A percentile compares a stretch with the other conserved stretches of the same genome.
Conservation (phyloP, 257 asterid genomes). For the Galeopsis tetrahit region DNA sequence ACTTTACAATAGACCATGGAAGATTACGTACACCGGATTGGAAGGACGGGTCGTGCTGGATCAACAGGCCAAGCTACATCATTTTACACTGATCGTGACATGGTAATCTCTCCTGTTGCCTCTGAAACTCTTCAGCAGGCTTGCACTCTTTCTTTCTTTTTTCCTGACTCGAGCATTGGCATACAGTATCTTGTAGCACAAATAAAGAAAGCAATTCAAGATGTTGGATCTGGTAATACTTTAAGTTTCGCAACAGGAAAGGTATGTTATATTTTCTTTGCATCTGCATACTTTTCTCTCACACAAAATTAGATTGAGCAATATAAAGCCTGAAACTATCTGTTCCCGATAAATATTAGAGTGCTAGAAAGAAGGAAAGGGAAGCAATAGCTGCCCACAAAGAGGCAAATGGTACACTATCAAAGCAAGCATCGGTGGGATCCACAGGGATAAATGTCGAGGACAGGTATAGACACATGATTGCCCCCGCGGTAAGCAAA, state of each 20-base stretch:
- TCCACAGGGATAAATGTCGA: slow-evolving; percentile 62
- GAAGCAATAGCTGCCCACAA: slow-evolving; percentile 79
- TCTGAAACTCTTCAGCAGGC: slow-evolving; percentile 9
- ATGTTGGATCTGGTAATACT: slow-evolving; percentile 74
- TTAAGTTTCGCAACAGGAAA: slow-evolving; percentile 79
- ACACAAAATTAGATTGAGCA: not conserved
- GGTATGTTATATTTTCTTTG: slow-evolving; percentile 48
- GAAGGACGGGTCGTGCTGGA: slow-evolving; percentile 96
- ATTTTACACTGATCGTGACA: slow-evolving; percentile 79
- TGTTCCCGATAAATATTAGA: slow-evolving; percentile 40
- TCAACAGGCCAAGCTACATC: slow-evolving; percentile 89
- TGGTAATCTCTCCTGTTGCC: slow-evolving; percentile 46
- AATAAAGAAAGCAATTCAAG: slow-evolving; percentile 83
- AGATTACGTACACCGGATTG: slow-evolving; percentile 90
- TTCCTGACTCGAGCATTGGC: slow-evolving; percentile 21
- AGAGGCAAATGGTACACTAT: slow-evolving; percentile 52
- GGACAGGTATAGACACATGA: slow-evolving; percentile 80
- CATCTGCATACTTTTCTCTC: not conserved
- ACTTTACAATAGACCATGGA: slow-evolving; percentile 66
- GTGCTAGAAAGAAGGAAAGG: slow-evolving; percentile 81
- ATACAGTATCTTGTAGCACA: slow-evolving; percentile 81
- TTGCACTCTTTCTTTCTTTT: not conserved
- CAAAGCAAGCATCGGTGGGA: slow-evolving; percentile 55
- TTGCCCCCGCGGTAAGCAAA: slow-evolving; percentile 51
- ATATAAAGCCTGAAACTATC: not conserved